phyloP scores from a whole-genome alignment of 2,329 filamentous ascomycete genomes.

The Microdochium bolleyi region DNA sequence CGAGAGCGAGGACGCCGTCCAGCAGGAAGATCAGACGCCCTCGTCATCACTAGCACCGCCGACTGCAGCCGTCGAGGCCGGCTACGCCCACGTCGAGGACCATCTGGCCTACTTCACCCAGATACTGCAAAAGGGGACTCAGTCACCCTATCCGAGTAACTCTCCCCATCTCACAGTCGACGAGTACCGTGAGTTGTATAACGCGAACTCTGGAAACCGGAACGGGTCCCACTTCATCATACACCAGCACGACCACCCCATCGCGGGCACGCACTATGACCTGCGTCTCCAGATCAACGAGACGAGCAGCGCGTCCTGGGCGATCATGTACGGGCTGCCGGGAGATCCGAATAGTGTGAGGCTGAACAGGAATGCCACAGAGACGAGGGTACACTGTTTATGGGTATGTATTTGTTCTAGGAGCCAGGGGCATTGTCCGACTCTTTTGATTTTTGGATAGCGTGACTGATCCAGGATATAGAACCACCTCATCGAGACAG shows the following conservation, averaged over 20 bases:
- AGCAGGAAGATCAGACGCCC: not conserved
- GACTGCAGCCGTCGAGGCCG: constrained; percentile 31
- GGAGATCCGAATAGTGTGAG: constrained; percentile 47
- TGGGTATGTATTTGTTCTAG: constrained; percentile 33
- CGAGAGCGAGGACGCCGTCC: constrained; percentile 5
- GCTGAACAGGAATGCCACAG: constrained; percentile 51
- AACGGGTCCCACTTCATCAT: constrained; percentile 54
- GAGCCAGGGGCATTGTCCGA: not conserved
- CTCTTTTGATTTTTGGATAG: not conserved
- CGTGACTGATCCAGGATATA: constrained; percentile 11
- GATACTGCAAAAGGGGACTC: constrained; percentile 18
- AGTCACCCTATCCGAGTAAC: constrained; percentile 9
- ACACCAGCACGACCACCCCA: constrained; percentile 66
- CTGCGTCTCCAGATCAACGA: constrained; percentile 62
- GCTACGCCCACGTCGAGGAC: constrained; percentile 24
- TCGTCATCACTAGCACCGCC: constrained; percentile 8
- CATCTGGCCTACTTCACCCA: constrained; percentile 29
- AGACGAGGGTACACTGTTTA: constrained; percentile 53
- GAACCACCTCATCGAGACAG: constrained; percentile 56
- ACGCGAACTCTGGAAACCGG: constrained; percentile 16
- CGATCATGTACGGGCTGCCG: constrained; percentile 55
- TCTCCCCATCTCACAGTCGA: constrained; percentile 24
- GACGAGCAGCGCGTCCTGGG: constrained; percentile 57
- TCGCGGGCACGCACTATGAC: constrained; percentile 63
- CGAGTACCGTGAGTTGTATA: constrained; percentile 28